Evolutionary conservation across 257 asterid species (phyloP).

Genomic region (Capsicum pubescens): DNA sequence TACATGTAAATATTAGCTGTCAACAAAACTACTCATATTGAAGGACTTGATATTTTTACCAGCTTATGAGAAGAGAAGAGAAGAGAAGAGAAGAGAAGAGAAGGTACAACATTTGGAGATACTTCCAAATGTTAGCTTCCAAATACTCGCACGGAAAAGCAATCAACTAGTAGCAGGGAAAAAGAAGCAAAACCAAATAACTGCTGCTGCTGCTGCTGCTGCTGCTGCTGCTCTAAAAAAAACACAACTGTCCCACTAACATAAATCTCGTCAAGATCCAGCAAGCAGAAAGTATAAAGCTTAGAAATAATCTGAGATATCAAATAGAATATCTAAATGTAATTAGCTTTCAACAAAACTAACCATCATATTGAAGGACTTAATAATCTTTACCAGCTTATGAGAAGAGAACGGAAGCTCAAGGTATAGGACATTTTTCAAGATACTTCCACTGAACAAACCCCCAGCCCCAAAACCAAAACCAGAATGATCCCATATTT

Average conservation of each 20-base stretch:
- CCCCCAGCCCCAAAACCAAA: background rate
- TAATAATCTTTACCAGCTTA: slow-evolving; percentile 1
- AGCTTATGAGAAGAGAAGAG: slow-evolving; percentile 3
- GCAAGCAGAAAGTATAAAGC: background rate
- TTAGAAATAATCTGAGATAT: background rate
- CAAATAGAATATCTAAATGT: background rate
- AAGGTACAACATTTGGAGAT: background rate
- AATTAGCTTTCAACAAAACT: slow-evolving; percentile 9
- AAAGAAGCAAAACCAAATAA: background rate
- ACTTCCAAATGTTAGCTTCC: background rate
- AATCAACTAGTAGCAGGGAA: background rate
- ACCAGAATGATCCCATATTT: background rate
- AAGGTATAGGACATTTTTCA: background rate
- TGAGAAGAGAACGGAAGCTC: background rate
- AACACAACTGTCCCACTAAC: background rate
- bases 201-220: background rate
- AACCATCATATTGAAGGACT: slow-evolving; percentile 8
- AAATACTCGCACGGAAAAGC: background rate
- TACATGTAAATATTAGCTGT: background rate
- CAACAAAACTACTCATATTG: slow-evolving; percentile 12
- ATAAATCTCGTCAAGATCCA: slow-evolving; percentile 1
- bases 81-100: background rate
- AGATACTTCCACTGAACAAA: background rate
- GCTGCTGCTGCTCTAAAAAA: background rate
- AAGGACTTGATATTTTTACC: background rate